A percentile compares a stretch with the other conserved stretches of the same genome.
Evolutionary conservation across 1,284 basidiomycete genomes (phyloP).

Genomic region (Psilocybe mexicana): DNA sequence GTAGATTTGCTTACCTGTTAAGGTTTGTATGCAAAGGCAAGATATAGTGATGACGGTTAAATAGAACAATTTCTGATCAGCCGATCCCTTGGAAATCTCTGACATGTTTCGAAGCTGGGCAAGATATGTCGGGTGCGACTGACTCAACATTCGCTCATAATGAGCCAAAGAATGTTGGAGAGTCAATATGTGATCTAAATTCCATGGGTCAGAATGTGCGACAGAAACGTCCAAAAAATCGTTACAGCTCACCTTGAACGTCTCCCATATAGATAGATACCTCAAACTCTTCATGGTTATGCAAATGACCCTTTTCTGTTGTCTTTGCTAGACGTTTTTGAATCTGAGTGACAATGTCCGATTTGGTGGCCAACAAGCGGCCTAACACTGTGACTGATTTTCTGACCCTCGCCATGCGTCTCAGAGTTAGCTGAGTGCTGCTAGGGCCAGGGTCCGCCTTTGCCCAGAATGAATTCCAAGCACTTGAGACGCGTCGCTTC

Average conservation of each 20-base stretch:
- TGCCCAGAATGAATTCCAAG: slow-evolving; percentile 22
- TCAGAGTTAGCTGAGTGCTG: slow-evolving; percentile 45
- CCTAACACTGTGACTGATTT: slow-evolving; percentile 83
- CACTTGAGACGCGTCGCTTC: slow-evolving; percentile 27
- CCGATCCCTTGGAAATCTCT: slow-evolving; percentile 59
- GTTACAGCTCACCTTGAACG: slow-evolving; percentile 69
- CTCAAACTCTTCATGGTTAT: slow-evolving; percentile 52
- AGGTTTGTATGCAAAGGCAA: slow-evolving; percentile 67
- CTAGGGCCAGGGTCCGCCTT: slow-evolving; percentile 25
- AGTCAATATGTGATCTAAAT: slow-evolving; percentile 85
- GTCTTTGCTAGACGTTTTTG: slow-evolving; percentile 62
- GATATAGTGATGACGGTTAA: slow-evolving; percentile 71
- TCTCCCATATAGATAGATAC: slow-evolving; percentile 91
- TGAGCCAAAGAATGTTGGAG: slow-evolving; percentile 86
- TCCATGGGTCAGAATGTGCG: not conserved
- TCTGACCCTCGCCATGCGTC: slow-evolving; percentile 81
- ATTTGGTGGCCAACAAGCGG: slow-evolving; percentile 79
- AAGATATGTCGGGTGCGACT: slow-evolving; percentile 87
- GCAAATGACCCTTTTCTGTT: slow-evolving; percentile 27
- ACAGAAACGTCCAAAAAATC: not conserved
- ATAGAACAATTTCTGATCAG: slow-evolving; percentile 67
- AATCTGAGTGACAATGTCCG: slow-evolving; percentile 81
- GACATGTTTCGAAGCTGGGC: slow-evolving; percentile 72
- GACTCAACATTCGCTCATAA: slow-evolving; percentile 86
- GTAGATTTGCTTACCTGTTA: slow-evolving; percentile 51